Evolutionary conservation across 1,284 basidiomycete genomes (phyloP).

Genomic region (Bjerkandera adusta): DNA sequence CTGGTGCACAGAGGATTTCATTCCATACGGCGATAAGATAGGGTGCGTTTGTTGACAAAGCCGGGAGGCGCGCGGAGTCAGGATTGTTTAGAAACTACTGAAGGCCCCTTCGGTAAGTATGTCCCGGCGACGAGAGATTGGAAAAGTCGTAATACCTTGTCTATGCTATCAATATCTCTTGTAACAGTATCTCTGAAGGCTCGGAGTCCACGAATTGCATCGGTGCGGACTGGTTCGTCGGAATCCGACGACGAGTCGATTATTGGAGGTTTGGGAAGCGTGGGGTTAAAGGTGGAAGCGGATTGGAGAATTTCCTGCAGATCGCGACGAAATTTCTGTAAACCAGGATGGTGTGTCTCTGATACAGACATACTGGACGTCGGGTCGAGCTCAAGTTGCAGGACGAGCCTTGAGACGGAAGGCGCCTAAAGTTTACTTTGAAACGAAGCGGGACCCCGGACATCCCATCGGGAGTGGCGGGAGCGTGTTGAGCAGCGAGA

Average conservation of each 20-base stretch:
- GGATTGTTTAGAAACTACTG: constrained; percentile 64
- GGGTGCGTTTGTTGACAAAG: constrained; percentile 70
- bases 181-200: constrained; percentile 44
- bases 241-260: constrained; percentile 51
- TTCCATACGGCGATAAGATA: constrained; percentile 79
- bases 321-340: constrained; percentile 33
- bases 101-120: constrained; percentile 11
- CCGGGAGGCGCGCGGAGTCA: constrained; percentile 37
- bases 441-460: too few relatives aligned
- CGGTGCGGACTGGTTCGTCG: constrained; percentile 38
- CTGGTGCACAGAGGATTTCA: constrained; percentile 59
- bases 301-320: constrained; percentile 42
- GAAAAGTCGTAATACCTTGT: constrained; percentile 43
- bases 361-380: too few relatives aligned
- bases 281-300: constrained; percentile 44
- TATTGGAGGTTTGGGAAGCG: constrained; percentile 45
- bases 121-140: not conserved
- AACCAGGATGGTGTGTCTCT: constrained; percentile 43
- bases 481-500: too few relatives aligned
- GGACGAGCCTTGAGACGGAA: too few relatives aligned
- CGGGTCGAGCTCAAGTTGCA: too few relatives aligned
- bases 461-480: too few relatives aligned
- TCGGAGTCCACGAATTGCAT: constrained; percentile 51
- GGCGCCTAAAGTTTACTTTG: too few relatives aligned
- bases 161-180: constrained; percentile 49